These are phyloP conservation scores for Geotrichum reessii DNA, from an alignment of 1,139 yeast species.

Conservation along the genomic window DNA sequence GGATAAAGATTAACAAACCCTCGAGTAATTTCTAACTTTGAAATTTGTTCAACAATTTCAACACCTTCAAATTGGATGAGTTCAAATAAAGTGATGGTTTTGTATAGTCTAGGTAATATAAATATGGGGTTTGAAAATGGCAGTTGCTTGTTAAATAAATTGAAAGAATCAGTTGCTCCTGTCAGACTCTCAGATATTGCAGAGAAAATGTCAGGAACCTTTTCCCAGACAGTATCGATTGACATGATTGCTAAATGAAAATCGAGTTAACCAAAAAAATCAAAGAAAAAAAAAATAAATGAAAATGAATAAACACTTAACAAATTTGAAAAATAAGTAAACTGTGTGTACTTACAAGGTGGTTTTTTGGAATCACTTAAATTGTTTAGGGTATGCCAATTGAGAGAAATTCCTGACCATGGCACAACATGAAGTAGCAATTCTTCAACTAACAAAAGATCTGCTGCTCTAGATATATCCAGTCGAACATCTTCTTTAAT, in stretches of 20 bases:
- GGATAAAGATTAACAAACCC: constrained; percentile 66
- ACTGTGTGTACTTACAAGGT: constrained; percentile 4
- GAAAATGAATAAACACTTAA: no score
- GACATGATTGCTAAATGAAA: constrained; percentile 9
- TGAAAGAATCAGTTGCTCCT: constrained; percentile 4
- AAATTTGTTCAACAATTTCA: constrained; percentile 2
- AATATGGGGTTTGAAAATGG: not conserved
- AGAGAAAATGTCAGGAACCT: constrained; percentile 10
- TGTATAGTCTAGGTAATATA: constrained; percentile 9
- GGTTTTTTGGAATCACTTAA: not conserved
- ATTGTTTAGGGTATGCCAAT: not conserved
- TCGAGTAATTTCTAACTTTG: constrained; percentile 28
- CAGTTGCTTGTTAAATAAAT: not conserved
- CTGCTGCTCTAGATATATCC: constrained; percentile 5
- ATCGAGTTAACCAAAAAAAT: not conserved
- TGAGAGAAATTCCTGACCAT: constrained; percentile 5
- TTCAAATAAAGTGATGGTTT: constrained; percentile 9
- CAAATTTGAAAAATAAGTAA: not conserved
- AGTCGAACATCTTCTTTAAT: constrained; percentile 14
- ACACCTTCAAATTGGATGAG: constrained; percentile 6
- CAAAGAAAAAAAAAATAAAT: no score
- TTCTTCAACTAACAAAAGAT: constrained; percentile 6
- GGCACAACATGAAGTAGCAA: constrained; percentile 9
- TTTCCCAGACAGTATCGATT: not conserved
- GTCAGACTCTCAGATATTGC: constrained; percentile 3